Percentiles rank a stretch among this genome's conserved stretches.
Evolutionary conservation across 23 red algal species (phyloP).

Genomic region (Agarophyton chilense): DNA sequence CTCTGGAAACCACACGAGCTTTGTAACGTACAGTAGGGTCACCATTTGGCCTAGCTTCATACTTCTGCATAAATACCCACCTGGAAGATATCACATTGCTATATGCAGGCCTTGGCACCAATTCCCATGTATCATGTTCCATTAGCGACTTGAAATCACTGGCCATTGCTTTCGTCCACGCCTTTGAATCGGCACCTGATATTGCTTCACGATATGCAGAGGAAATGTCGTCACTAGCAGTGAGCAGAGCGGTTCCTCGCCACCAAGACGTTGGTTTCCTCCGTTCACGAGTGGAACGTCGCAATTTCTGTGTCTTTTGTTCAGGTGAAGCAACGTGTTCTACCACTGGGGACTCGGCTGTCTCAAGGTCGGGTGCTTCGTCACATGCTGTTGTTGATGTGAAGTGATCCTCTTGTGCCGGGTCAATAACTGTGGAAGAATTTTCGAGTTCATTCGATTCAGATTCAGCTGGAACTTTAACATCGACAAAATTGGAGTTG

Average conservation of each 20-base stretch:
- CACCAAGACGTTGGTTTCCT: neutral
- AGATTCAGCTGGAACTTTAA: too few species aligned
- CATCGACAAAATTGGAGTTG: too few species aligned
- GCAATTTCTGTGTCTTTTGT: neutral
- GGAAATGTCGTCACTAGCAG: conserved; percentile 13
- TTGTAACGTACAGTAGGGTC: conserved; percentile 44
- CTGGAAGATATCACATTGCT: conserved; percentile 23
- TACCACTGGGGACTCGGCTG: neutral
- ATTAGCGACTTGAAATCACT: conserved; percentile 16
- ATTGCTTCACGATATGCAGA: conserved; percentile 9
- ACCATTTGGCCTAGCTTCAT: neutral
- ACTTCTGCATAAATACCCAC: conserved; percentile 40
- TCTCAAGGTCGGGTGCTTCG: too few species aligned
- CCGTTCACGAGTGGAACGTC: neutral
- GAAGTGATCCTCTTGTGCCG: too few species aligned
- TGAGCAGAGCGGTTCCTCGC: conserved; percentile 2
- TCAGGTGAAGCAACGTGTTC: neutral
- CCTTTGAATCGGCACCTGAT: neutral
- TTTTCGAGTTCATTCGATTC: too few species aligned
- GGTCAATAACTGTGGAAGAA: too few species aligned
- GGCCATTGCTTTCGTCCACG: conserved; percentile 25
- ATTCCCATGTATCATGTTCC: conserved; percentile 41
- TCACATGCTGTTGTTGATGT: too few species aligned
- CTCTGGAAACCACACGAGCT: conserved; percentile 23
- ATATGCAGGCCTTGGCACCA: conserved; percentile 26